Base-by-base conservation (phyloP, 192 early-diverging fungal species). In the Linnemannia hyalina region DNA sequence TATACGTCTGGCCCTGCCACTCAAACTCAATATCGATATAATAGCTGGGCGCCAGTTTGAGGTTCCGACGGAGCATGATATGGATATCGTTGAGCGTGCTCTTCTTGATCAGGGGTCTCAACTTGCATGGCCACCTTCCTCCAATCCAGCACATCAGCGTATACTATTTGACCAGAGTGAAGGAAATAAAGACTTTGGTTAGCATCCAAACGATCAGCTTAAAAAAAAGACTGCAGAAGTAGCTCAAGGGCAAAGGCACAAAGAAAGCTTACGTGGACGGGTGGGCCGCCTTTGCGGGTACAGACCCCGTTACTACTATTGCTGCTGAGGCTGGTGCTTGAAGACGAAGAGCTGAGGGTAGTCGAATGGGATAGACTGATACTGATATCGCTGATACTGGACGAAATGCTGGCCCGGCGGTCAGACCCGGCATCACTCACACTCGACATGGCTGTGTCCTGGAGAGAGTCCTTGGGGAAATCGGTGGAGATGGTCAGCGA, bases 101-200 rank as follows among this genome's bases (percentile, higher is more conserved):
- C 20, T 60, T 71, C 29, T 80, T 80, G 55, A 80, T 80, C 5
- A 73, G 35, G 22, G 78, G 78, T 3, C 78, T 32, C 40, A 80
- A 42, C 40, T 60, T 72, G 55, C 78, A 80, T 20, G 78, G 78
- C 78, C 78, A 80, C 36, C 70, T 70, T 29, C 78, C 78, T 72
- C 70, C 78, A 35, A 80, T 73, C 78, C 70, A 80, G 55, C 78
- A 80, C 78, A 80, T 80, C 23, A 80, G 55, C 18, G 78, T 80
- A 55, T 73, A 80, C 78, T 80, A 78, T n/a, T 42, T 3, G n/a
- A 16, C 15, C 13, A 13, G 4, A 13, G 15, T 18, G 44, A 46
- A 18, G 47, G 16, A 49, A 49, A 49, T 7, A 47, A 44, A 35
- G 38, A 11, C 7, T 44, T 13, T 11, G 8, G 44, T 44, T 44